Evolutionary conservation across 805 yeast genomes (phyloP), one percentile per base, ranked within the genome.

Genomic region (Komagataella pastoris): DNA sequence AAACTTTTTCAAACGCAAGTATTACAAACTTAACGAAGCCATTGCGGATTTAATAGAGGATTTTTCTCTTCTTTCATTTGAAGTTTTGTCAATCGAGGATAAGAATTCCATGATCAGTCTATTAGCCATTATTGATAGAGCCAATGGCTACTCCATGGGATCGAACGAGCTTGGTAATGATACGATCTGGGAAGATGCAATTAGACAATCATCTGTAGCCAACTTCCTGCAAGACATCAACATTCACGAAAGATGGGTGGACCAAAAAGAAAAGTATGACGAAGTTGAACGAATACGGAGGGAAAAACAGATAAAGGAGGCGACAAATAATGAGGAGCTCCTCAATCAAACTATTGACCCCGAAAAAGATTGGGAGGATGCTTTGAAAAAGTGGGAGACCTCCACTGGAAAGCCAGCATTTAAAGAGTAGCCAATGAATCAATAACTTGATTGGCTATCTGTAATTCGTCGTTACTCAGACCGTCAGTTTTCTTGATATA

Each of bases 161-260:
- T 73, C 90, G 1, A 86, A 89, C 30, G 99, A 93, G 58, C 74
- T 91, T 6, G 96, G 97, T 2, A 99, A 98, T n/a, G 99, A 93
- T 62, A 79, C 91, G 0, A 81, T 93, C 1, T 93, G 99, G 99
- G 86, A 89, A n/a, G 96, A 91, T 58, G 96, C 97, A 0, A 77
- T 91, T 0, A 74, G 98, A 56, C 88, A 86, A 51, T 64, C 68
- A 3, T 50, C 54, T 8, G 36, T 50, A 61, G 83, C 90, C 45
- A 81, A 86, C 8, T 65, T 73, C 48, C 64, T 74, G 47, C 80
- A 70, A 48, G 77, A 76, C 14, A 69, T 79, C 6, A 97, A 90
- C 63, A 78, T 88, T 3, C 99, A 93, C 58, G 99, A 93, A 57
- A 74, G 99, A 54, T 93, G 99, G 99, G 77, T 93, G 8, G 97